Evolutionary conservation across 345 rosid genomes (phyloP).

Genomic region (Arabidopsis suecica): DNA sequence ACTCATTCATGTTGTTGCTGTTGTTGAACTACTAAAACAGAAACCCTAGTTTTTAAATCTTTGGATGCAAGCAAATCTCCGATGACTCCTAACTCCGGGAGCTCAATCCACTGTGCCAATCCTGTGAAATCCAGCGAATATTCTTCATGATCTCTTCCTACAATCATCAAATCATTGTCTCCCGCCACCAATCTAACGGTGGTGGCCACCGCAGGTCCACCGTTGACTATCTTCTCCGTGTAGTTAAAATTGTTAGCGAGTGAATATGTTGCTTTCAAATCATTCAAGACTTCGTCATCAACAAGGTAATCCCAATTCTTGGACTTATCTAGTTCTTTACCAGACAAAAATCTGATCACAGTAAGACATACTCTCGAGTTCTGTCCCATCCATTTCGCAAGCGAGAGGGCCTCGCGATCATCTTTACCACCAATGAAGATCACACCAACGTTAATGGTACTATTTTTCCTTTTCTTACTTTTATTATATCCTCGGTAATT

Average conservation of each 20-base stretch:
- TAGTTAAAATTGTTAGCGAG: conserved; percentile 20
- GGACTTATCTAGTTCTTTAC: not conserved
- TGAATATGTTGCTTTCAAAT: conserved; percentile 27
- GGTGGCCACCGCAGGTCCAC: conserved; percentile 51
- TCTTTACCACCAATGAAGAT: conserved; percentile 71
- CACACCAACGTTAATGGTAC: conserved; percentile 34
- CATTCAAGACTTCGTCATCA: conserved; percentile 46
- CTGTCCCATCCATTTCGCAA: conserved; percentile 56
- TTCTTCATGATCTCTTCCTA: conserved; percentile 56
- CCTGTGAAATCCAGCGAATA: conserved; percentile 50
- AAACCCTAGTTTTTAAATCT: conserved; percentile 49
- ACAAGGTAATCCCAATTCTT: conserved; percentile 49
- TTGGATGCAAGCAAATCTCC: conserved; percentile 71
- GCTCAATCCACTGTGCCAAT: conserved; percentile 64
- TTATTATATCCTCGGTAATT: conserved; percentile 35
- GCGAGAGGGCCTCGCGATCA: conserved; percentile 59
- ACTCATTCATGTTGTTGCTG: conserved; percentile 43
- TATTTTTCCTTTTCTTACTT: not conserved
- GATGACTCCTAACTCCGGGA: conserved; percentile 66
- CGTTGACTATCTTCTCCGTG: conserved; percentile 40
- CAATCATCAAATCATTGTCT: conserved; percentile 52
- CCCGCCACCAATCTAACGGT: conserved; percentile 45
- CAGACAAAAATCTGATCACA: conserved; percentile 40
- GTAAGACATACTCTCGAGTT: conserved; percentile 44
- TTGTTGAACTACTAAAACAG: conserved; percentile 69